Evolutionary conservation across 1,284 basidiomycete species (phyloP).

Genomic region (Rhodofomes roseus): DNA sequence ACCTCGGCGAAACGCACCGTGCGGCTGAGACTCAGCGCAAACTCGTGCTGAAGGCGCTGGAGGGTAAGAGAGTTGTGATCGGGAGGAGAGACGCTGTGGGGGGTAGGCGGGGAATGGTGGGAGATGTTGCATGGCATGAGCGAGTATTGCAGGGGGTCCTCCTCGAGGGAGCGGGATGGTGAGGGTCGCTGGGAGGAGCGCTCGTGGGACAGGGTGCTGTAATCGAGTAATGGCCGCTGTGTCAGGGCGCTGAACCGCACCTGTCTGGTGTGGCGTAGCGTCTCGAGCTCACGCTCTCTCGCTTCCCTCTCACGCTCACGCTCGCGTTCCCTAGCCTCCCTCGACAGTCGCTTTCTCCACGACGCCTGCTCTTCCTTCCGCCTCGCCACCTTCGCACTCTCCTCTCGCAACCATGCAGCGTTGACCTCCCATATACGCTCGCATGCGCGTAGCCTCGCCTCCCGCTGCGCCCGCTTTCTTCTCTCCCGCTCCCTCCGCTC

Average conservation of each 20-base stretch:
- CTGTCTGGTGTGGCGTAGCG: slow-evolving; percentile 13
- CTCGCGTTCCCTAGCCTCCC: slow-evolving; percentile 28
- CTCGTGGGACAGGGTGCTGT: slow-evolving; percentile 22
- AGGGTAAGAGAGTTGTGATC: slow-evolving; percentile 19
- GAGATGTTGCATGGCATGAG: slow-evolving; percentile 21
- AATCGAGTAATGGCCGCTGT: slow-evolving; percentile 25
- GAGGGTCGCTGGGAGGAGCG: slow-evolving; percentile 14
- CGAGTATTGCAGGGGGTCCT: slow-evolving; percentile 20
- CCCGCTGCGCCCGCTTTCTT: slow-evolving; percentile 34
- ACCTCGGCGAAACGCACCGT: slow-evolving; percentile 54
- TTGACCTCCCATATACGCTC: slow-evolving; percentile 52
- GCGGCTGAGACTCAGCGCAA: slow-evolving; percentile 21
- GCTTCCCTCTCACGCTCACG: slow-evolving; percentile 29
- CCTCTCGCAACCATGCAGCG: slow-evolving; percentile 38
- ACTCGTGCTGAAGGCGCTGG: slow-evolving; percentile 19
- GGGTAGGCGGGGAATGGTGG: slow-evolving; percentile 13
- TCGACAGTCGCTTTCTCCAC: slow-evolving; percentile 24
- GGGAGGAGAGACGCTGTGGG: slow-evolving; percentile 13
- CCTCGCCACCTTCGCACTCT: slow-evolving; percentile 34
- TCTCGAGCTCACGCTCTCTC: slow-evolving; percentile 23
- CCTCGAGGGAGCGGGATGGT: slow-evolving; percentile 13
- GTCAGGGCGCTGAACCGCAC: slow-evolving; percentile 18
- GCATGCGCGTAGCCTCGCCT: slow-evolving; percentile 41
- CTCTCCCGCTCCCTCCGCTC: slow-evolving; percentile 33
- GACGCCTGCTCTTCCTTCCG: slow-evolving; percentile 34